These are phyloP conservation scores for Lolium multiflorum DNA, from an alignment of 176 grass and related monocot species.

Conservation along the genomic window DNA sequence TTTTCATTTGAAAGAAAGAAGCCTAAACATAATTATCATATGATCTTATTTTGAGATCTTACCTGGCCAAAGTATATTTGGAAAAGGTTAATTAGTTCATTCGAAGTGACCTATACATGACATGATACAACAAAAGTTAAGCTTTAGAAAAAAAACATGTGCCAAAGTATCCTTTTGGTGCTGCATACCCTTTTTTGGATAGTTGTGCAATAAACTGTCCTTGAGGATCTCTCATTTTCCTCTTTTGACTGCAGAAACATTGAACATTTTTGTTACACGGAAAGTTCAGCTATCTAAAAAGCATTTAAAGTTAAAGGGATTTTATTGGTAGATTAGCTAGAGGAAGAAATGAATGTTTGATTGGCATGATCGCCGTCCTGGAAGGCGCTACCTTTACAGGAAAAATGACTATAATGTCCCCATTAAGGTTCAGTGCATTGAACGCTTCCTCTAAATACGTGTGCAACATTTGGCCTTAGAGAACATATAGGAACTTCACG, in stretches of 20 bases:
- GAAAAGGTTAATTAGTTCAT: not conserved
- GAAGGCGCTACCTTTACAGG: not conserved
- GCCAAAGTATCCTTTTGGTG: not conserved
- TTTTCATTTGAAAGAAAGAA: not conserved
- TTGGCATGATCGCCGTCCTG: not conserved
- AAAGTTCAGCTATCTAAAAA: not conserved
- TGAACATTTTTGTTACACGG: not conserved
- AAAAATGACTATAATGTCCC: not conserved
- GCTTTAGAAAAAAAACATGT: not conserved
- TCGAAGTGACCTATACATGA: not conserved
- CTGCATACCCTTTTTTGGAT: not conserved
- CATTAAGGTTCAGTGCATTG: too few relatives aligned
- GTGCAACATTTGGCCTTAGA: too few relatives aligned
- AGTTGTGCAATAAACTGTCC: not conserved
- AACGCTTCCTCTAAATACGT: too few relatives aligned
- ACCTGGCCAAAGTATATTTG: not conserved
- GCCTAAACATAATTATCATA: not conserved
- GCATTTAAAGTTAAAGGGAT: not conserved
- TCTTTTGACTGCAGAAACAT: not conserved
- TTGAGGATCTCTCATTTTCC: not conserved
- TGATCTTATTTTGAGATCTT: not conserved
- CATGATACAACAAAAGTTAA: not conserved
- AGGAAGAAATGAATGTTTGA: not conserved
- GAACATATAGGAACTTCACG: too few relatives aligned
- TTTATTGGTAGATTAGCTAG: not conserved